phyloP scores from a whole-genome alignment of 345 rosid species.

The Populus deltoides region DNA sequence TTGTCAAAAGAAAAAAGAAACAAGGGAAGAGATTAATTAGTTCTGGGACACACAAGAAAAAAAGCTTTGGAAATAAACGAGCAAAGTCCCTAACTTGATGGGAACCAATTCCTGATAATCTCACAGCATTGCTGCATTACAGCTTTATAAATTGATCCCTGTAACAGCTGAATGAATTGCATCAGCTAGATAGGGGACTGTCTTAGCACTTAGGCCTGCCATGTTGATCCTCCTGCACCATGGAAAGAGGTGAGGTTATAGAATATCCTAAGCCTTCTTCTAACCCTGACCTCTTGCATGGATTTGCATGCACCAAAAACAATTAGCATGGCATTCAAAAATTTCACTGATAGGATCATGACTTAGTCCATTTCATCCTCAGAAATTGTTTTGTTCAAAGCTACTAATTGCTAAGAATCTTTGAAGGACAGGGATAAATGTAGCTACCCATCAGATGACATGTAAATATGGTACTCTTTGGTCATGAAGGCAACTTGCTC shows the following conservation, averaged over 20 bases:
- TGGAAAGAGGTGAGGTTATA: background rate
- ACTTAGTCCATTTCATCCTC: background rate
- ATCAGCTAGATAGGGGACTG: constrained; percentile 70
- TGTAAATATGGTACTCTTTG: constrained; percentile 67
- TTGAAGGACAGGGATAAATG: background rate
- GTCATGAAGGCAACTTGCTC: constrained; percentile 64
- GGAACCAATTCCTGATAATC: background rate
- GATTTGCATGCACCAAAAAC: no score
- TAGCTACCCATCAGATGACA: constrained; percentile 73
- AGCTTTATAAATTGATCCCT: background rate
- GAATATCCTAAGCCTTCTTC: background rate
- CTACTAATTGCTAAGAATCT: no score
- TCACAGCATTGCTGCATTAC: background rate
- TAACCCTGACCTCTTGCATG: background rate
- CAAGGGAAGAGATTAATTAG: background rate
- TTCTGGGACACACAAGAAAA: background rate
- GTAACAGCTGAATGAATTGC: constrained; percentile 60
- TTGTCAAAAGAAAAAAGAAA: background rate
- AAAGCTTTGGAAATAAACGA: no score
- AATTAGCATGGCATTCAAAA: background rate
- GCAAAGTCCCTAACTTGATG: background rate
- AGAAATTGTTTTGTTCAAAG: no score
- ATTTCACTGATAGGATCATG: background rate
- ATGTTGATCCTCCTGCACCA: constrained; percentile 72
- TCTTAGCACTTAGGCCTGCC: constrained; percentile 71